Conservation (phyloP, 2,329 filamentous ascomycete genomes). For the Cryphonectria naterciae region DNA sequence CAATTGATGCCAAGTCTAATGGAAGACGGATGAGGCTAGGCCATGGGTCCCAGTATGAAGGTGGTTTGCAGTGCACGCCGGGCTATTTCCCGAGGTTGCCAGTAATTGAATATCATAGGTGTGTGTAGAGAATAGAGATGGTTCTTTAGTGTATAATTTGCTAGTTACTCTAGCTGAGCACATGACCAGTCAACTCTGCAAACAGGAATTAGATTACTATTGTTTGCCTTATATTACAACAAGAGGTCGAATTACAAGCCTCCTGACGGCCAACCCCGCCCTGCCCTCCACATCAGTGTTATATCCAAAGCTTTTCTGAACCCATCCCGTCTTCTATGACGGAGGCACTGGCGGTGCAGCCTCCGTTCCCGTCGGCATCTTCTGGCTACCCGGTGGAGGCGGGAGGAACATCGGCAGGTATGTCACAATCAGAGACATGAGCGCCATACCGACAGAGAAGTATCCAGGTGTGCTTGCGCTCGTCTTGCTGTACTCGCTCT, state of each 20-base stretch:
- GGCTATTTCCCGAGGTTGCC: no score
- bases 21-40: background rate
- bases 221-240: background rate
- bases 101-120: background rate
- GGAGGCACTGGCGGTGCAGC: slow-evolving; percentile 36
- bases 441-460: slow-evolving; percentile 43
- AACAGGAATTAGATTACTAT: background rate
- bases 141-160: background rate
- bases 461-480: slow-evolving; percentile 66
- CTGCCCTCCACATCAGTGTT: no score
- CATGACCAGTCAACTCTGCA: background rate
- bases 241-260: background rate
- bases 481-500: slow-evolving; percentile 70
- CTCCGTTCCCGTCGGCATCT: slow-evolving; percentile 36
- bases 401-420: slow-evolving; percentile 45
- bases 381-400: slow-evolving; percentile 33
- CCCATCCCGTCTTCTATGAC: slow-evolving; percentile 21
- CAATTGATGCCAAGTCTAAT: background rate
- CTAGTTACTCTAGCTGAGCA: background rate
- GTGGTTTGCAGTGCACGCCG: background rate
- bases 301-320: background rate
- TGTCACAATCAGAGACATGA: slow-evolving; percentile 42
- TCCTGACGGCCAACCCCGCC: background rate
- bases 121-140: background rate
- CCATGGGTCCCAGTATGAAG: background rate